Base-by-base conservation (phyloP, 1,284 basidiomycete species). In the Austroboletus niveus region DNA sequence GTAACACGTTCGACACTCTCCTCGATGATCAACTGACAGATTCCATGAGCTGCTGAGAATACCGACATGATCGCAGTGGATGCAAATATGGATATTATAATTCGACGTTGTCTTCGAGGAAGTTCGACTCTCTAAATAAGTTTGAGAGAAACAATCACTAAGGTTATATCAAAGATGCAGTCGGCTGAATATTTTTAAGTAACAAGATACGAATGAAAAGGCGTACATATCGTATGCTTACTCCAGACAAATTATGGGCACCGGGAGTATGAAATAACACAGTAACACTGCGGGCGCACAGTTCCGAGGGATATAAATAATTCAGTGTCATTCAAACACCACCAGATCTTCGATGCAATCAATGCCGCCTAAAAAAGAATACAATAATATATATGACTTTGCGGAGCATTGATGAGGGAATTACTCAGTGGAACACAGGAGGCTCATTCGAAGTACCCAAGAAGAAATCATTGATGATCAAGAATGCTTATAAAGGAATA, bases 41-140 rank as follows among this genome's bases (percentile, higher is more conserved):
- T 20, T 15, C 7, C 36, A 9, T 9, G 36, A 8, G 20, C 15
- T n/a, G 47, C 9, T 11, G 48, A 49, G n/a, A 50, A 36, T 14
- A 41, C 14, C 10, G 40, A 41, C 22, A 41, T 12, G 10, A 15
- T 38, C 8, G 24, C 8, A 9, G 39, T 39, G 7, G 53, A 50
- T 3, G 53, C 41, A 29, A 45, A 51, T 10, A 51, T 11, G 7
- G 31, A 47, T 2, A 47, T 15, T n/a, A 54, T 36, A 45, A 54
- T 51, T 24, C 42, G 42, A 27, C 42, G 49, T 27, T 48, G 42
- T 27, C 49, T 24, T n/a, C 9, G 22, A 9, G 49, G 53, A 27
- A 54, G 41, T 20, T 40, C 34, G 15, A 51, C 36, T 20, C 20
- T 53, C 52, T 48, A 53, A 8, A 53, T n/a, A 30, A 47, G 35